phyloP scores from a whole-genome alignment of 179 eudicot genomes.

The Silene coronaria region DNA sequence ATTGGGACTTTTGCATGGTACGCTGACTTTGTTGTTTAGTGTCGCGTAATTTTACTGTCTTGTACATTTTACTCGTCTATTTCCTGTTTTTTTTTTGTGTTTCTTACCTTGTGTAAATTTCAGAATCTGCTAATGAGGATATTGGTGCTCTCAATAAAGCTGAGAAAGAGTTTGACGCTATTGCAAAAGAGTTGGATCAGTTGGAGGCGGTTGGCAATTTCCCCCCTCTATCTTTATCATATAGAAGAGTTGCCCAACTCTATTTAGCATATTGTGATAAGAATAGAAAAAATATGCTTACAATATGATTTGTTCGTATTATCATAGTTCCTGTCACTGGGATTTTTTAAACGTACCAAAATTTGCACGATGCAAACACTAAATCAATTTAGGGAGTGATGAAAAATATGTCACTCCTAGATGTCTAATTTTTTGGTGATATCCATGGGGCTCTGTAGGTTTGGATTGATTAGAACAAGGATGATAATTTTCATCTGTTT shows the following conservation, averaged over 20 bases:
- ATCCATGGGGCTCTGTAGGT: neutral
- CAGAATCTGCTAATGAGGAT: slow-evolving; percentile 75
- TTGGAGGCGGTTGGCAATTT: slow-evolving; percentile 46
- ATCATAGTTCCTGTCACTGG: neutral
- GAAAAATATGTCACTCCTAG: neutral
- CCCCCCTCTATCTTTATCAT: neutral
- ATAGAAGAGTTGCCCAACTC: slow-evolving; percentile 6
- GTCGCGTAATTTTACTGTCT: slow-evolving; percentile 3
- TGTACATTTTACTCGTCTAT: slow-evolving; percentile 1
- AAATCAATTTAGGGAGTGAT: neutral
- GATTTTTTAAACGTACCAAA: neutral
- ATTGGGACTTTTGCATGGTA: slow-evolving; percentile 65
- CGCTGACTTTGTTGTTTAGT: slow-evolving; percentile 12
- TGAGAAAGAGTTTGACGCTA: slow-evolving; percentile 41
- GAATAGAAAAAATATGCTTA: neutral
- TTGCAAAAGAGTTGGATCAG: slow-evolving; percentile 41
- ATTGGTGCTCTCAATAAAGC: slow-evolving; percentile 56
- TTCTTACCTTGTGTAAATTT: slow-evolving; percentile 18
- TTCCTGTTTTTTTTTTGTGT: slow-evolving; percentile 4
- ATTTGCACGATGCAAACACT: neutral
- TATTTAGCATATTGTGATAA: neutral
- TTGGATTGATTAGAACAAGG: neutral
- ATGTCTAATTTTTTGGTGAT: neutral
- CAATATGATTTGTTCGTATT: neutral
- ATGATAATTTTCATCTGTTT: neutral